Evolutionary conservation across 2,329 filamentous ascomycete species (phyloP), one percentile per base, ranked within the genome.

Genomic region (Xylariaceae sp.): DNA sequence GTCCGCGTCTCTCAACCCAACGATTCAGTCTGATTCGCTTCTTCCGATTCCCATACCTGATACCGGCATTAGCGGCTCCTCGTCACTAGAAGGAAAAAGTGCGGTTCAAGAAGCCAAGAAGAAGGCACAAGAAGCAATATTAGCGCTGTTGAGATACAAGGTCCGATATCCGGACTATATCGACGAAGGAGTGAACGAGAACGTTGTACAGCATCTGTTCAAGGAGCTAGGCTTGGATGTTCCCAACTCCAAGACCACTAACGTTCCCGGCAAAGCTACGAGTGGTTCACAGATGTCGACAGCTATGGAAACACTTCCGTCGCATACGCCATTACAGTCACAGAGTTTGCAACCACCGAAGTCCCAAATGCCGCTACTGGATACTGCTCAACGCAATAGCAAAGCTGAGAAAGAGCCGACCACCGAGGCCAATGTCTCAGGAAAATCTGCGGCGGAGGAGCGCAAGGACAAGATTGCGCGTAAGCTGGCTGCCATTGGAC

Each of bases 81-180:
- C 45, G 5, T 7, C 66, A 3, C 73, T 48, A 13, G 77, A 80
- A 55, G 79, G 76, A 37, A 81, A 77, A 56, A 83, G 82, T 62
- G 78, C 82, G 64, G 89, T 89, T 0, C 82, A 86, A 68, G 82
- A 83, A 23, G 87, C 88, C 2, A 84, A 51, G 56, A 83, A 82
- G 62, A 78, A 82, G 64, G 89, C 89, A 0, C 82, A 86, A 68
- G 82, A 83, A 23, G 87, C 88, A 3, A 84, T 92, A 45, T 73
- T 90, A 35, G 80, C 83, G 44, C 75, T 92, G 2, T 81, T 78
- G 75, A 78, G 80, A 1, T 72, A 89, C 60, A 88, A 90, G 53
- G 84, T 95, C 59, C 84, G 84, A 17, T 96, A 87, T 68, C 80
- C 88, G 57, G 82, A 90, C 61, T 87, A 93, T 58, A 77, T 92